Evolutionary conservation across 1,139 yeast genomes (phyloP).

Genomic region (Kazachstania sp.): DNA sequence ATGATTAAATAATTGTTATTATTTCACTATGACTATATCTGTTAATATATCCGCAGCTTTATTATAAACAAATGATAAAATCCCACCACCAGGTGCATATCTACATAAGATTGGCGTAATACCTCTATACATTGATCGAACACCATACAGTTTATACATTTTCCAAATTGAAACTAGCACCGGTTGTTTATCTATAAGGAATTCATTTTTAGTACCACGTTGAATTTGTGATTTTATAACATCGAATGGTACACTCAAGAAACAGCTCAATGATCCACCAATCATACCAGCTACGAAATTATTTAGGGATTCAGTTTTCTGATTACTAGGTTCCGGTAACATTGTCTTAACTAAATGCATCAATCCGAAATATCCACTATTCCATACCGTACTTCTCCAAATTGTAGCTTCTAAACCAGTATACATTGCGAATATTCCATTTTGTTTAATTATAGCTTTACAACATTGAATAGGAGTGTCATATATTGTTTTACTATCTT

Average conservation of each 20-base stretch:
- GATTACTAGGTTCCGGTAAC: neutral
- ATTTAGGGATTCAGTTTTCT: conserved; percentile 26
- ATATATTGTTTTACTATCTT: conserved; percentile 70
- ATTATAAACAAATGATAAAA: conserved; percentile 81
- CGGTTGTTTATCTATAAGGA: no score
- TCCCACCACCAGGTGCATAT: conserved; percentile 97
- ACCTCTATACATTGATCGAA: conserved; percentile 74
- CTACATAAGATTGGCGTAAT: conserved; percentile 89
- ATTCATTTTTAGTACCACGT: no score
- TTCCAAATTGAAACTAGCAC: conserved; percentile 35
- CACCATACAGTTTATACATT: conserved; percentile 79
- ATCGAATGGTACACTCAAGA: conserved; percentile 86
- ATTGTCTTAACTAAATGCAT: conserved; percentile 65
- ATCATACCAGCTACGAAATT: conserved; percentile 80
- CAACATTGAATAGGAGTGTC: conserved; percentile 76
- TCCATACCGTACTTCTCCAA: conserved; percentile 92
- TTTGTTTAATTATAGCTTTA: conserved; percentile 51
- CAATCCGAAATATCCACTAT: conserved; percentile 90
- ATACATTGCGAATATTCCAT: conserved; percentile 72
- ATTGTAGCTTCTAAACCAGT: conserved; percentile 88
- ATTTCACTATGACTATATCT: no score
- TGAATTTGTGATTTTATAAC: conserved; percentile 92
- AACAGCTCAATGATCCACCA: conserved; percentile 90
- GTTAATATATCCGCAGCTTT: no score
- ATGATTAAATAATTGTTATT: no score